Evolutionary conservation across 768 basidiomycete species (phyloP), one percentile per base, ranked within the genome.

Genomic region (Suillus brevipes): DNA sequence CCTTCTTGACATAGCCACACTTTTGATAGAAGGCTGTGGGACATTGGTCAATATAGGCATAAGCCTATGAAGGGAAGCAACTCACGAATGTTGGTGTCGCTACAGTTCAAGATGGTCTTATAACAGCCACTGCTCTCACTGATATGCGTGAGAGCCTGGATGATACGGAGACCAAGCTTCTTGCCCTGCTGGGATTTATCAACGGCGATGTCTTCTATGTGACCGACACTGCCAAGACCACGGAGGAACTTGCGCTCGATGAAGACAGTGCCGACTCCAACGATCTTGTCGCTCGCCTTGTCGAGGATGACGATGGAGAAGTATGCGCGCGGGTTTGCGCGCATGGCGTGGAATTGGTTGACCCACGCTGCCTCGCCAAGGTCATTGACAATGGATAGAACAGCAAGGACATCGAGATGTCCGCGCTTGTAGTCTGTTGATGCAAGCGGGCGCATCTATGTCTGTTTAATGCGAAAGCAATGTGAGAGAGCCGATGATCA

Each of bases 171-270:
- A 0, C 97, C 97, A 38, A 99, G 83, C 77, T 94, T 95, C 79
- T 90, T 91, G 38, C 97, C 97, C 82, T 97, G 95, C 79, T 91
- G 86, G 50, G 77, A 81, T 78, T 90, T 88, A 78, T 92, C 88
- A 23, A 99, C 96, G 4, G 94, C 96, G 67, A 99, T 97, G 75
- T 99, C 97, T 78, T 99, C 97, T 67, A 99, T 95, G 73, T 99
- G 97, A 0, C 96, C 97, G 16, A 95, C 92, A 67, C 84, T 83
- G 25, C 94, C 93, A n/a, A 93, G 80, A 1, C 85, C 87, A 47
- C 95, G 85, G 50, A 95, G 80, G 83, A 99, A 98, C 81, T 99
- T 99, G 79, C 91, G 90, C 79, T 99, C 97, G 68, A 99, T 77
- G 73, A 99, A 87, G 62, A 97, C 81, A 8, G 87, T 85, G 23